Evolutionary conservation across 2,329 filamentous ascomycete species (phyloP), one percentile per base, ranked within the genome.

Genomic region (Cladosporium cucumerinum): DNA sequence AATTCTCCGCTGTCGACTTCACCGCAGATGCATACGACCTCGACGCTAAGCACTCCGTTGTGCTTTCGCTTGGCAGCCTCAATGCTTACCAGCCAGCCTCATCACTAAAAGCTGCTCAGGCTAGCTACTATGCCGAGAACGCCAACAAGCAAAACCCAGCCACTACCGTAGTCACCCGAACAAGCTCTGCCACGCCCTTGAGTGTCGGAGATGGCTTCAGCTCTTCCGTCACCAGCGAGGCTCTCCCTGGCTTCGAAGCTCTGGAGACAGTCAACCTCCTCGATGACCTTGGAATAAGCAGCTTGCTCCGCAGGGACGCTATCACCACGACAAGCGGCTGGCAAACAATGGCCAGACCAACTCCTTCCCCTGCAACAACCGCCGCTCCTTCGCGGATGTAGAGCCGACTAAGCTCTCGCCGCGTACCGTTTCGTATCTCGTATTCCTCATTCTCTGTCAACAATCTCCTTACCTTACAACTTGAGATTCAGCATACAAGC

Each of bases 21-120:
- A 72, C 70, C 66, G 73, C 70, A 30, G 61, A 68, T 34, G 72
- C 70, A 51, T 73, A 71, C 63, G 66, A 66, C 5, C 66, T 71
- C 16, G 71, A 65, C 6, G 68, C 71, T 14, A 61, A 62, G 23
- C 68, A 64, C 57, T 66, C 63, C n/a, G 70, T 67, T 7, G 71
- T 72, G 14, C 64, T 61, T 11, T 69, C 68, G 8, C 67, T 74
- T 12, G 72, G 68, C 7, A 69, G 63, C 26, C 61, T 74, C 64
- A 70, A 69, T 61, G 69, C 72, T 14, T 74, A 74, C 58, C 65
- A 66, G 10, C 64, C 70, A 11, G 70, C 65, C 36, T 58, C 61
- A 10, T 60, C 67, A 5, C 64, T 74, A 28, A 63, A 66, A 12
- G 66, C 72, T 10, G 72, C 72, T 7, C 68, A 73, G 54, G 61